phyloP scores from a whole-genome alignment of 2,329 filamentous ascomycete genomes.

The Ceratocystis cacaofunesta region DNA sequence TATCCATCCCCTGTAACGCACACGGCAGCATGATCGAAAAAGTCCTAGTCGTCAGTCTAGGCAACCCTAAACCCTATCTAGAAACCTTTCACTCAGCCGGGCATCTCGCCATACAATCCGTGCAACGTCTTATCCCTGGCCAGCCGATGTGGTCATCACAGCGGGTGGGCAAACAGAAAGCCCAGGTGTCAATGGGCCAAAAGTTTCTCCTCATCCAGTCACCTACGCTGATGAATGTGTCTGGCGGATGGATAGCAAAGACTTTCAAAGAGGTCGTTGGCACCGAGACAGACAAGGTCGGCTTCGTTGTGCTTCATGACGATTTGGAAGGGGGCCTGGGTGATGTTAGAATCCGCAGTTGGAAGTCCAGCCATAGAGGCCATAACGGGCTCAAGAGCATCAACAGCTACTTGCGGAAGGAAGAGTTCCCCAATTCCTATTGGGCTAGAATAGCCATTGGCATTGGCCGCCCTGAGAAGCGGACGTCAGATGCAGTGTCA shows the following conservation, averaged over 20 bases:
- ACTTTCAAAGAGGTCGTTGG: conserved; percentile 47
- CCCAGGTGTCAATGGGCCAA: conserved; percentile 32
- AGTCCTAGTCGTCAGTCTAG: conserved; percentile 72
- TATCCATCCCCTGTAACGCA: too few relatives aligned
- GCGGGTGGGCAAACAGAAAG: conserved; percentile 37
- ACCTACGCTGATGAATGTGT: conserved; percentile 69
- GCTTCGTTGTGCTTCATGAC: conserved; percentile 71
- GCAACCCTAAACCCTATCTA: conserved; percentile 63
- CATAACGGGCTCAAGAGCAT: conserved; percentile 65
- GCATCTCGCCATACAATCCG: conserved; percentile 55
- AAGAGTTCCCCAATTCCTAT: conserved; percentile 28
- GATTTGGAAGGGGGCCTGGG: conserved; percentile 66
- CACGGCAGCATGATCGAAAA: conserved; percentile 23
- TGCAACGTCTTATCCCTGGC: conserved; percentile 33
- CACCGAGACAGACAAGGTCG: conserved; percentile 22
- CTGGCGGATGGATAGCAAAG: conserved; percentile 52
- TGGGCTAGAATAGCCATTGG: conserved; percentile 60
- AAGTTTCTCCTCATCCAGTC: conserved; percentile 60
- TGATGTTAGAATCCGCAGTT: conserved; percentile 47
- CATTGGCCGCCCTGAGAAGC: conserved; percentile 64
- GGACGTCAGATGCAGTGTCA: conserved; percentile 53
- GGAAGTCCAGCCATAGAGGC: conserved; percentile 48
- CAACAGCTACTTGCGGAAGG: conserved; percentile 33
- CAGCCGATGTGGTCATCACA: conserved; percentile 36
- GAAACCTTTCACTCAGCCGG: conserved; percentile 78